Percentiles rank a stretch among this genome's conserved stretches.
Evolutionary conservation across 225 moss, liverwort and hornwort species (phyloP).

Genomic region (Bryum argenteum): DNA sequence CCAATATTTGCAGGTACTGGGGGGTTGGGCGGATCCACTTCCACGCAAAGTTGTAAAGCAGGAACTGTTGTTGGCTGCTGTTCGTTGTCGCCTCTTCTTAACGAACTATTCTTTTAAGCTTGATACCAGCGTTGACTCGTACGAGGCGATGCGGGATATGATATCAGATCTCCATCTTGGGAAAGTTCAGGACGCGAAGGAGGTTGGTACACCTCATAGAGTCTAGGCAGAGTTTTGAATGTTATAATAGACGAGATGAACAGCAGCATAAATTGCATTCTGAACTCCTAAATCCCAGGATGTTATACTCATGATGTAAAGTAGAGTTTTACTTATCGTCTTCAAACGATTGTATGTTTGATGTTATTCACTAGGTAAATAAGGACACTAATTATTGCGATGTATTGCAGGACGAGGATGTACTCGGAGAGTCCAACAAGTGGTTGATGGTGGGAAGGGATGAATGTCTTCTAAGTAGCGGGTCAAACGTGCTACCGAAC

Average conservation of each 20-base stretch:
- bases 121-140: conserved; percentile 63
- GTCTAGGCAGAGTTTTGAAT: conserved; percentile 8
- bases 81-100: conserved; percentile 66
- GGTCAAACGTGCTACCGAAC: conserved; percentile 37
- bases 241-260: background rate
- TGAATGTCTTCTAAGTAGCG: conserved; percentile 54
- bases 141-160: conserved; percentile 76
- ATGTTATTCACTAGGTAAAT: background rate
- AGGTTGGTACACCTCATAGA: conserved; percentile 34
- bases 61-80: conserved; percentile 78
- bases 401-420: conserved; percentile 48
- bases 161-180: conserved; percentile 69
- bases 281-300: conserved; percentile 7
- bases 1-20: conserved; percentile 53
- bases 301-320: background rate
- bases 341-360: conserved; percentile 1
- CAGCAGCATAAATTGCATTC: conserved; percentile 4
- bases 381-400: conserved; percentile 17
- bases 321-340: conserved; percentile 8
- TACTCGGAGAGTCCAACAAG: conserved; percentile 60
- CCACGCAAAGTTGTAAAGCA: conserved; percentile 74
- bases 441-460: conserved; percentile 70
- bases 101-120: conserved; percentile 64
- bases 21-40: conserved; percentile 91
- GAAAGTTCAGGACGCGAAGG: conserved; percentile 39